These are phyloP conservation scores for Phialemonium atrogriseum DNA, from an alignment of 2,329 filamentous ascomycete genomes.

Conservation along the genomic window DNA sequence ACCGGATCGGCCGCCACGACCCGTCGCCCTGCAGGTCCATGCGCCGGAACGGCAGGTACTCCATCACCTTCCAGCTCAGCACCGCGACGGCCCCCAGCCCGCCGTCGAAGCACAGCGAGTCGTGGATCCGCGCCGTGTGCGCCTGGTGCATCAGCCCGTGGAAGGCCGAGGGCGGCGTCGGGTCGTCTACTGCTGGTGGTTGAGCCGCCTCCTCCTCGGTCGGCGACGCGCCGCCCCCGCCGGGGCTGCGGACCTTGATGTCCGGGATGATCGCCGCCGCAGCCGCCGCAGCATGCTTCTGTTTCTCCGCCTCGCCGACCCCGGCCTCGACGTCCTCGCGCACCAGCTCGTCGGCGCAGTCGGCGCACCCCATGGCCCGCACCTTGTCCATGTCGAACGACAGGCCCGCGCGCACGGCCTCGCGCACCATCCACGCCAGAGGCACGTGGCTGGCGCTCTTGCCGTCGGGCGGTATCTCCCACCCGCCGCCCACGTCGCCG, in stretches of 20 bases:
- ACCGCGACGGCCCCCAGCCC: slow-evolving; percentile 50
- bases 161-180: slow-evolving; percentile 31
- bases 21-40: slow-evolving; percentile 71
- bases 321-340: not conserved
- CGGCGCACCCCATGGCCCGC: slow-evolving; percentile 55
- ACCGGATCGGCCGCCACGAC: slow-evolving; percentile 71
- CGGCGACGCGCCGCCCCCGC: slow-evolving; percentile 4
- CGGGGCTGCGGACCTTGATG: slow-evolving; percentile 15
- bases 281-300: not conserved
- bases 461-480: slow-evolving; percentile 46
- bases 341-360: slow-evolving; percentile 25
- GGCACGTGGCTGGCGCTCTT: slow-evolving; percentile 60
- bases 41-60: slow-evolving; percentile 70
- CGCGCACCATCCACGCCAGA: slow-evolving; percentile 58
- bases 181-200: slow-evolving; percentile 4
- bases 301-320: not conserved
- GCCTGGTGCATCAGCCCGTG: slow-evolving; percentile 50
- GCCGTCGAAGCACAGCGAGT: slow-evolving; percentile 58
- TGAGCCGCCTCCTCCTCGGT: no score
- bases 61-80: slow-evolving; percentile 68
- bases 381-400: slow-evolving; percentile 63
- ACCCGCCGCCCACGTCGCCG: slow-evolving; percentile 71
- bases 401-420: slow-evolving; percentile 55
- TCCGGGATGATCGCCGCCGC: slow-evolving; percentile 8
- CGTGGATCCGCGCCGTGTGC: slow-evolving; percentile 52